Evolutionary conservation across 495 filamentous ascomycete species (phyloP).

Genomic region (Copromyces sp.): DNA sequence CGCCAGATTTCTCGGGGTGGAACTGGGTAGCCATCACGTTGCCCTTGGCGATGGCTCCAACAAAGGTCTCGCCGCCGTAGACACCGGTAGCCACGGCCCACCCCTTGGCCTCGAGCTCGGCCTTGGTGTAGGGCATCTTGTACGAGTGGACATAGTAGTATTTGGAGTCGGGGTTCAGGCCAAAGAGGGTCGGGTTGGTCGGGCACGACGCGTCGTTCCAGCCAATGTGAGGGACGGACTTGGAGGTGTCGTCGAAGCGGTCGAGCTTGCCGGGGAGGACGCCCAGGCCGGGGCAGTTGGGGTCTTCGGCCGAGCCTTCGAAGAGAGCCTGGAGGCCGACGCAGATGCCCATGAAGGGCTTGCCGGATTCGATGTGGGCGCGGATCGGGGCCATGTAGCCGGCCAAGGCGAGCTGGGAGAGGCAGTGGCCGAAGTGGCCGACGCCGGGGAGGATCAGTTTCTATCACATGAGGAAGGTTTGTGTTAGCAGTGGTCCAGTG

Average conservation of each 20-base stretch:
- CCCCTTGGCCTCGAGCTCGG: slow-evolving; percentile 61
- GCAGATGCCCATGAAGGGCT: slow-evolving; percentile 97
- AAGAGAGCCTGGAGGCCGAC: slow-evolving; percentile 91
- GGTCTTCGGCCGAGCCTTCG: slow-evolving; percentile 68
- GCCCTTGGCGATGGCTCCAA: slow-evolving; percentile 76
- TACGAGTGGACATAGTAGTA: slow-evolving; percentile 99
- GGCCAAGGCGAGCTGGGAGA: slow-evolving; percentile 66
- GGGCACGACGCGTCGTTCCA: slow-evolving; percentile 75
- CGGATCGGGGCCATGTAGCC: slow-evolving; percentile 74
- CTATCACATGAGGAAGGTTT: slow-evolving; percentile 27
- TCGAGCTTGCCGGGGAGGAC: slow-evolving; percentile 60
- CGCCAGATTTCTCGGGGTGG: slow-evolving; percentile 93
- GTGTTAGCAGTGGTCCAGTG: background rate
- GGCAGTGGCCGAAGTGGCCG: slow-evolving; percentile 94
- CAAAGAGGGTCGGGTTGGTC: slow-evolving; percentile 52
- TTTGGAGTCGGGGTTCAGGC: slow-evolving; percentile 67
- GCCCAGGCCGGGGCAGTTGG: slow-evolving; percentile 58
- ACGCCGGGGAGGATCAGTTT: slow-evolving; percentile 92
- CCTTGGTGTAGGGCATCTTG: slow-evolving; percentile 64
- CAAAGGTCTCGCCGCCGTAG: slow-evolving; percentile 84
- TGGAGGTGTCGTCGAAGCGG: slow-evolving; percentile 65
- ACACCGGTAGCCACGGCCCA: slow-evolving; percentile 82
- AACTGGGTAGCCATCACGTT: slow-evolving; percentile 92
- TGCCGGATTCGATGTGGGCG: slow-evolving; percentile 71
- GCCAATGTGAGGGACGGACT: slow-evolving; percentile 93